These are phyloP conservation scores for Tetratostichococcus sp. DNA, from an alignment of 139 green algal species.

Conservation along the genomic window DNA sequence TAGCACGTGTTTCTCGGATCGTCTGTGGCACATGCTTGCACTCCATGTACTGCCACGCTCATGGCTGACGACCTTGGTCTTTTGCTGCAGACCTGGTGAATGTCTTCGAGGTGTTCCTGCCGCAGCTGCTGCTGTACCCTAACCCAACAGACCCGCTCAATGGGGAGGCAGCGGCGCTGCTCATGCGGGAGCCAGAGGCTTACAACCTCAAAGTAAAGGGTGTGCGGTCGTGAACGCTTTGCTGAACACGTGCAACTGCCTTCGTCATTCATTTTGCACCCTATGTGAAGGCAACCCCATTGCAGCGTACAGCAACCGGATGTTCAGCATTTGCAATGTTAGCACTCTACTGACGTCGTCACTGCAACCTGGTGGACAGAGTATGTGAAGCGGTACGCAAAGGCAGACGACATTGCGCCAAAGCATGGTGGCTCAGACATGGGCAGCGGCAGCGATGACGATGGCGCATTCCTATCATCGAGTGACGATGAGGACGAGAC, in stretches of 20 bases:
- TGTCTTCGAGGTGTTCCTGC: constrained; percentile 98
- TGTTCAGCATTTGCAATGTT: background rate
- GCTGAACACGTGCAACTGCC: background rate
- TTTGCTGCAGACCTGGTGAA: constrained; percentile 89
- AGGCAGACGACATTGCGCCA: constrained; percentile 34
- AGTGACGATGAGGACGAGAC: constrained; percentile 62
- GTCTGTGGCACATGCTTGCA: background rate
- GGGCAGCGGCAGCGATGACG: constrained; percentile 42
- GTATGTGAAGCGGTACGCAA: constrained; percentile 70
- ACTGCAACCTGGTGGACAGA: constrained; percentile 36
- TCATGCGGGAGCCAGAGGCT: constrained; percentile 90
- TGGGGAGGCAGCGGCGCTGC: constrained; percentile 93
- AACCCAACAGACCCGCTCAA: constrained; percentile 98
- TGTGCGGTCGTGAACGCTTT: constrained; percentile 8
- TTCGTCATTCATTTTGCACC: background rate
- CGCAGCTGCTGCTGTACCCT: constrained; percentile 97
- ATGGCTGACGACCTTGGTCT: background rate
- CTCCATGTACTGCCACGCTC: no score
- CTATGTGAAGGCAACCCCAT: background rate
- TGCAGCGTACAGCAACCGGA: background rate
- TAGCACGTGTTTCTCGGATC: background rate
- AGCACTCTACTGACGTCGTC: background rate
- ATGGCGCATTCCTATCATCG: constrained; percentile 63
- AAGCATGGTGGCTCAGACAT: constrained; percentile 21
- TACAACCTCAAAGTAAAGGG: constrained; percentile 91